Evolutionary conservation across 495 filamentous ascomycete genomes (phyloP), one percentile per base, ranked within the genome.

Genomic region (Emericellopsis terricola): DNA sequence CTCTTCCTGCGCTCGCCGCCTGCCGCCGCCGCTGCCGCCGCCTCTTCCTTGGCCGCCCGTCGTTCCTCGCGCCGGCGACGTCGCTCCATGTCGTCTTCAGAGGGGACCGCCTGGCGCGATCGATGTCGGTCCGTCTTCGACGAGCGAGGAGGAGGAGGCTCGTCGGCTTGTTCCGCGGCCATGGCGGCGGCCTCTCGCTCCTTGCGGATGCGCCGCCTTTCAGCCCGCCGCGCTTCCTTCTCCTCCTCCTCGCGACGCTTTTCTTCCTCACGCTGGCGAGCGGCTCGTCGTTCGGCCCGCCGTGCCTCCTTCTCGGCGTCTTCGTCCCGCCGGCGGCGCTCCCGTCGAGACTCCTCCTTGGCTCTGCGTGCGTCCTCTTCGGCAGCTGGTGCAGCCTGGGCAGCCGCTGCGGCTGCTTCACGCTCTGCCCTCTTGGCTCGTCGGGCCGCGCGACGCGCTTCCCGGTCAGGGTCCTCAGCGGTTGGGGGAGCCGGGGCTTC

Each of bases 391-490:
- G 55, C 56, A 4, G 60, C 60, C 34, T 60, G n/a, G 13, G 59
- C 62, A 5, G 56, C 56, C 29, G 46, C 51, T 28, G 65, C 63
- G 13, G 55, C 56, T 3, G 60, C 60, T 34, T 60, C 63, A 30
- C 64, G 58, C 28, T 65, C 62, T 3, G 52, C 53, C 20, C 51
- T 53, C 21, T 52, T 56, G n/a, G 59, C 56, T 29, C 58, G 61
- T 17, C 65, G 56, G 26, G 64, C 64, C 2, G 59, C 66, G 9
- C 65, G 63, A 24, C 64, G 62, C 8, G 62, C 65, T 40, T 71
- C 67, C 13, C 62, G 60, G 17, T 71, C 64, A 17, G 55, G 51
- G 17, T 68, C 66, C 0, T 53, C 51, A 32, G 57, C 56, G 3
- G n/a, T n/a, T n/a, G n/a, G n/a, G n/a, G n/a, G n/a, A n/a, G n/a